A percentile compares a stretch with the other conserved stretches of the same genome.
These are phyloP conservation scores for Boletus rubescentipes DNA, from an alignment of 768 basidiomycete species.

Conservation along the genomic window DNA sequence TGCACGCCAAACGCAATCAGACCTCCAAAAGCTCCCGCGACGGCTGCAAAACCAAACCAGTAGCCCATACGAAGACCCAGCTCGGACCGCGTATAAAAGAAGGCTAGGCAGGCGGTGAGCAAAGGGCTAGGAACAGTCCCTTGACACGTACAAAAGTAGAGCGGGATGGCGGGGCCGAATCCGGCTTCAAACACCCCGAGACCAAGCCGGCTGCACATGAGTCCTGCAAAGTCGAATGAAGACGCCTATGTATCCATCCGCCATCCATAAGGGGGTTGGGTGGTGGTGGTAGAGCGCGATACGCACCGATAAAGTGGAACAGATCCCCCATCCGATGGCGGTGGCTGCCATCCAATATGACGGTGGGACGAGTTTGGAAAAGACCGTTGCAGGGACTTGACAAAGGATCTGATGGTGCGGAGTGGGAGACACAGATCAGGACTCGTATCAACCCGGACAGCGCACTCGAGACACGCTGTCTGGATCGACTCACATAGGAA, in stretches of 20 bases:
- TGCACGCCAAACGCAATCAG: constrained; percentile 79
- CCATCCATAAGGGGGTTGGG: not conserved
- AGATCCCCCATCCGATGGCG: constrained; percentile 74
- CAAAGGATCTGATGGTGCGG: constrained; percentile 55
- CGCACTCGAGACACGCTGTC: not conserved
- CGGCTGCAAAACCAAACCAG: constrained; percentile 84
- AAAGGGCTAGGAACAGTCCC: not conserved
- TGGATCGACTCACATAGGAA: constrained; percentile 54
- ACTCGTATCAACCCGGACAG: not conserved
- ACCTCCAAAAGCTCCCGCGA: constrained; percentile 85
- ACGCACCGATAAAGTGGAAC: constrained; percentile 67
- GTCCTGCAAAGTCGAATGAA: constrained; percentile 56
- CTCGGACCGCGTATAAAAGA: constrained; percentile 76
- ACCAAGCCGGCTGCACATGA: constrained; percentile 56
- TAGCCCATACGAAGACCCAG: constrained; percentile 76
- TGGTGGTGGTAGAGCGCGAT: not conserved
- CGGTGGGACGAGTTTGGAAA: constrained; percentile 68
- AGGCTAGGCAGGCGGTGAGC: constrained; percentile 41
- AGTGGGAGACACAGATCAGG: not conserved
- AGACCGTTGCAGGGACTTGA: constrained; percentile 64
- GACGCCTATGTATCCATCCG: constrained; percentile 46
- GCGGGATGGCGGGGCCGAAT: constrained; percentile 73
- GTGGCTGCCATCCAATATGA: constrained; percentile 63
- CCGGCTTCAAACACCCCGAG: constrained; percentile 79
- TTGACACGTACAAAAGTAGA: constrained; percentile 66